A percentile compares a stretch with the other conserved stretches of the same genome.
phyloP scores from a whole-genome alignment of 2,329 filamentous ascomycete species.

The Biscogniauxia mediterranea region DNA sequence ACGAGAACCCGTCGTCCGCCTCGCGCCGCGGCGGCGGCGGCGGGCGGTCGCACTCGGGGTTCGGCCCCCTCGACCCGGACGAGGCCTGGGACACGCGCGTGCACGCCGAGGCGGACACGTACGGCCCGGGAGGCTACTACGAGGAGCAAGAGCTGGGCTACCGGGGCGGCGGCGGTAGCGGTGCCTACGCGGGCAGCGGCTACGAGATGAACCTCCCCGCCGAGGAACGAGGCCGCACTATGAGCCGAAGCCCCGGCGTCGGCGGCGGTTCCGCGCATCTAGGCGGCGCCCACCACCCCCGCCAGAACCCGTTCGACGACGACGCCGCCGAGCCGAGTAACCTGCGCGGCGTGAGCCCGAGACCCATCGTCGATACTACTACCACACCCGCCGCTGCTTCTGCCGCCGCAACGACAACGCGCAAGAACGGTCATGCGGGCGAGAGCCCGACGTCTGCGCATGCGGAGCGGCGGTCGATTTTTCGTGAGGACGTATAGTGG shows the following conservation, averaged over 20 bases:
- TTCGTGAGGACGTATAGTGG: conserved; percentile 28
- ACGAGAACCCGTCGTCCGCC: conserved; percentile 59
- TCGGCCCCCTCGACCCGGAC: conserved; percentile 73
- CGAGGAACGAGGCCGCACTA: conserved; percentile 42
- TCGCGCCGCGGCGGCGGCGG: conserved; percentile 33
- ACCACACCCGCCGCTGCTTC: background rate
- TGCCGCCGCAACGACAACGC: background rate
- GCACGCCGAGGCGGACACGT: conserved; percentile 66
- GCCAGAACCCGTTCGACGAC: conserved; percentile 69
- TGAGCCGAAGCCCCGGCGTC: conserved; percentile 39
- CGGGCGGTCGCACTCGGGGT: conserved; percentile 50
- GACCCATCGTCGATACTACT: conserved; percentile 59
- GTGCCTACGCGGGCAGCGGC: conserved; percentile 32
- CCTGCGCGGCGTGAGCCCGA: conserved; percentile 70
- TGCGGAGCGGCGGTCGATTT: conserved; percentile 29
- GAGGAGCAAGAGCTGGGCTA: conserved; percentile 74
- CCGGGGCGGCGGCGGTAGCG: conserved; percentile 48
- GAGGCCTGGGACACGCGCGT: conserved; percentile 84
- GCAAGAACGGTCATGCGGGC: conserved; percentile 11
- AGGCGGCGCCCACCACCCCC: conserved; percentile 17
- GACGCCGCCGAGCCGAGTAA: conserved; percentile 59
- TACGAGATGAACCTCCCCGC: conserved; percentile 49
- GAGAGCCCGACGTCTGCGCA: conserved; percentile 27
- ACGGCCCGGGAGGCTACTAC: conserved; percentile 62
- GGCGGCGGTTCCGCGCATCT: conserved; percentile 13